Conservation (phyloP, 768 basidiomycete genomes). For the Kwoniella bestiolae region DNA sequence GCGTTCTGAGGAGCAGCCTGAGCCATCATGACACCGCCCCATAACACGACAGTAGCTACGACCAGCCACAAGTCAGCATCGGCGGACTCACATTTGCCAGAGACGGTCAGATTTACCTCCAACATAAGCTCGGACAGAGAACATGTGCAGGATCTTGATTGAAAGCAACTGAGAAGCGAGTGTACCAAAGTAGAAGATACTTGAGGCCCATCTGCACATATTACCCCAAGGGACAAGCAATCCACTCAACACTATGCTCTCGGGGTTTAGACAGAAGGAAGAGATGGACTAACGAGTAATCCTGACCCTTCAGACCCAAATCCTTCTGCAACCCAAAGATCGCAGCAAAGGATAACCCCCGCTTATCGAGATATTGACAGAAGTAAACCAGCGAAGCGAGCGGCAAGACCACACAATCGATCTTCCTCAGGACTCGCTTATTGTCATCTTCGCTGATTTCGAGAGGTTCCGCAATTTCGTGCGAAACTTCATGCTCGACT, state of each 20-base stretch:
- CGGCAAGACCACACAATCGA: conserved; percentile 16
- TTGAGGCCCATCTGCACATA: conserved; percentile 22
- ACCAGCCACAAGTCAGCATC: not conserved
- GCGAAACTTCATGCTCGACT: conserved; percentile 1
- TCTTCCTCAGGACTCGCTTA: conserved; percentile 11
- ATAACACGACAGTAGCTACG: conserved; percentile 15
- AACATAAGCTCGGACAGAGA: conserved; percentile 15
- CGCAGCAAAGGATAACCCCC: conserved; percentile 15
- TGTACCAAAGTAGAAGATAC: conserved; percentile 24
- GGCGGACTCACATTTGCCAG: no score
- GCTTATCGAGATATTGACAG: conserved; percentile 23
- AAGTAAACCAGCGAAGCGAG: conserved; percentile 15
- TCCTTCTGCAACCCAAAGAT: conserved; percentile 21
- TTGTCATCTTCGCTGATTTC: not conserved
- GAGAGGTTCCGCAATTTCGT: no score
- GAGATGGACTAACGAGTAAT: conserved; percentile 14
- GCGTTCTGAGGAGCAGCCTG: conserved; percentile 18
- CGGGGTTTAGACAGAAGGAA: no score
- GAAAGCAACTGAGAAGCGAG: conserved; percentile 16
- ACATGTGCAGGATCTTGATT: conserved; percentile 19
- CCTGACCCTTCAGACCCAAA: conserved; percentile 8
- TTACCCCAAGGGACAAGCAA: no score
- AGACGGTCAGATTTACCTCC: conserved; percentile 12
- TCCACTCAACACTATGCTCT: not conserved
- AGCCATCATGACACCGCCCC: conserved; percentile 23